phyloP scores from a whole-genome alignment of 345 rosid species.

The Citrus hindsii region DNA sequence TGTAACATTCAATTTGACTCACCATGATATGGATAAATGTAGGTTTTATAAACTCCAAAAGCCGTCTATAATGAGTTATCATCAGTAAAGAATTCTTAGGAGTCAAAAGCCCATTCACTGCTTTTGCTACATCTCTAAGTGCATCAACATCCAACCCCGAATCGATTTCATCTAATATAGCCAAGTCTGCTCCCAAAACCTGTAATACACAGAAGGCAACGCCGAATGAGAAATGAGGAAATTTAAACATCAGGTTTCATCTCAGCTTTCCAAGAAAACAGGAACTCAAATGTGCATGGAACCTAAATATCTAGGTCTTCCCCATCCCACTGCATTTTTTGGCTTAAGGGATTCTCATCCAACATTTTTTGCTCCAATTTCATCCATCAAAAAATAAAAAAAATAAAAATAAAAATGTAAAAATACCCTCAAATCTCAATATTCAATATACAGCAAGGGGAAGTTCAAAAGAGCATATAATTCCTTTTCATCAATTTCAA shows the following conservation, averaged over 20 bases:
- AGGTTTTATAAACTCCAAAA: constrained; percentile 77
- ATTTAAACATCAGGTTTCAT: not conserved
- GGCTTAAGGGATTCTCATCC: not conserved
- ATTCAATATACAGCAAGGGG: not conserved
- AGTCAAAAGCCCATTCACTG: constrained; percentile 86
- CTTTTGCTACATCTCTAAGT: constrained; percentile 83
- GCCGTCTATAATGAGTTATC: constrained; percentile 89
- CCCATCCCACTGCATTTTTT: not conserved
- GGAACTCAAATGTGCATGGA: not conserved
- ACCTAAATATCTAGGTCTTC: not conserved
- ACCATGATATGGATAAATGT: constrained; percentile 85
- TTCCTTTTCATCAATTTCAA: not conserved
- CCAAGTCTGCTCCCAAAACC: constrained; percentile 93
- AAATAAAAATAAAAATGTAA: not conserved
- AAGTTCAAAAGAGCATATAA: not conserved
- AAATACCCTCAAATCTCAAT: constrained; percentile 1
- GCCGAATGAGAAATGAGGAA: not conserved
- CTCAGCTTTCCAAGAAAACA: not conserved
- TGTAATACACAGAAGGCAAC: constrained; percentile 17
- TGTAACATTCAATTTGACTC: constrained; percentile 20
- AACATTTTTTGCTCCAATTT: not conserved
- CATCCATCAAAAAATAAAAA: not conserved
- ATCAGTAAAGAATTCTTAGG: constrained; percentile 81
- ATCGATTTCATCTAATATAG: constrained; percentile 94
- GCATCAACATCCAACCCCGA: constrained; percentile 98